Evolutionary conservation across 2,329 filamentous ascomycete species (phyloP), one percentile per base, ranked within the genome.

Genomic region (Hymenoscyphus scutula): DNA sequence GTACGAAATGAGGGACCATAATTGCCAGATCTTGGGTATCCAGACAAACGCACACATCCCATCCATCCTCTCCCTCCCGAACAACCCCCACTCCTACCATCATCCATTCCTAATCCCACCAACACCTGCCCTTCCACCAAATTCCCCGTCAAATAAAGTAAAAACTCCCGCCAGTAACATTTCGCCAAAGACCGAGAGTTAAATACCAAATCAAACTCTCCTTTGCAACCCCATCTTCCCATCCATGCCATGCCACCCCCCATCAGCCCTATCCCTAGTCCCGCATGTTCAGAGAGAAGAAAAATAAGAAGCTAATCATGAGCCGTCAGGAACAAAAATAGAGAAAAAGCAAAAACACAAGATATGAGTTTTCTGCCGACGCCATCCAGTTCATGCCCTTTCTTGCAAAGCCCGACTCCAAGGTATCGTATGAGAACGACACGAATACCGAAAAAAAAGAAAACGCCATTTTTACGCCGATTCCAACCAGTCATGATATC

Each of bases 401-500:
- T 32, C 68, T 69, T 68, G 68, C 67, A 70, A 51, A n/a, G 32
- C 67, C 68, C 66, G 64, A 69, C 64, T 64, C 65, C 66, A 65
- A 59, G 67, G 68, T 64, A 68, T 68, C 67, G 61, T 71, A 66
- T 62, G 62, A 71, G n/a, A 67, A 48, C 61, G 60, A 63, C 63
- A 61, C 61, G n/a, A 63, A 59, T 57, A 65, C 61, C n/a, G 27
- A 60, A 63, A 71, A 71, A 68, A 66, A 69, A 68, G 62, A 56
- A 57, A 64, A 71, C 69, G 64, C 71, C 72, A 61, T 23, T 23
- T 34, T 48, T 48, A 48, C 41, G 41, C 41, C 41, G 41, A 19
- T 48, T 64, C 68, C 67, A 69, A 65, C 68, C 68, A 67, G 69
- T 70, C 70, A 64, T 74, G 65, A 70, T 69, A 68, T 70, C 71